These are phyloP conservation scores for Cadophora luteo-olivacea DNA, from an alignment of 2,329 filamentous ascomycete genomes.

Conservation along the genomic window DNA sequence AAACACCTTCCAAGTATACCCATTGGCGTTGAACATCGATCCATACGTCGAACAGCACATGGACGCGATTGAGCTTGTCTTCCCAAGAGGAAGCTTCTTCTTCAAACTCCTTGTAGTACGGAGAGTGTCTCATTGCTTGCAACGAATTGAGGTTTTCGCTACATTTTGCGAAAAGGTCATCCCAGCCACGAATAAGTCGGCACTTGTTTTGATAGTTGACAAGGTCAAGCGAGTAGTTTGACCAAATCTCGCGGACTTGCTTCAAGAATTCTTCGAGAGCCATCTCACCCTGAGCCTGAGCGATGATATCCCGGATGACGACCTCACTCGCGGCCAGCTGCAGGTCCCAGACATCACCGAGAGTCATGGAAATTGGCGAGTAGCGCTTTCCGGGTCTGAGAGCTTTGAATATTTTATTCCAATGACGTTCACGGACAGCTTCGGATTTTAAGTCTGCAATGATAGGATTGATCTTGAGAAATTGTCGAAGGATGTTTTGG, in stretches of 20 bases:
- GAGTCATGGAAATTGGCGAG: constrained; percentile 89
- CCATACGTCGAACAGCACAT: constrained; percentile 98
- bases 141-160: constrained; percentile 97
- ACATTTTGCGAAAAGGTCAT: constrained; percentile 97
- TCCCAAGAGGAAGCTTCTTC: constrained; percentile 97
- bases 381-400: constrained; percentile 93
- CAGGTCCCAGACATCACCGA: constrained; percentile 99
- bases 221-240: constrained; percentile 91
- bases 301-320: constrained; percentile 90
- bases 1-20: constrained; percentile 99
- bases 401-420: constrained; percentile 97
- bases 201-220: constrained; percentile 99
- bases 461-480: constrained; percentile 89
- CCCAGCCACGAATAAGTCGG: constrained; percentile 95
- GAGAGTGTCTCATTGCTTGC: constrained; percentile 98
- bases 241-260: constrained; percentile 96
- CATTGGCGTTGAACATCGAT: constrained; percentile 99
- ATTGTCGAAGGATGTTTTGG: constrained; percentile 84
- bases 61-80: constrained; percentile 95
- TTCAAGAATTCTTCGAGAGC: constrained; percentile 96
- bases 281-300: constrained; percentile 97
- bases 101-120: constrained; percentile 99
- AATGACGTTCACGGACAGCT: constrained; percentile 94
- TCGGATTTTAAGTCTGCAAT: constrained; percentile 94
- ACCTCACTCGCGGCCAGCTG: constrained; percentile 87